These are phyloP conservation scores for Sphaerostilbella broomeana DNA, from an alignment of 2,329 filamentous ascomycete species.

Conservation along the genomic window DNA sequence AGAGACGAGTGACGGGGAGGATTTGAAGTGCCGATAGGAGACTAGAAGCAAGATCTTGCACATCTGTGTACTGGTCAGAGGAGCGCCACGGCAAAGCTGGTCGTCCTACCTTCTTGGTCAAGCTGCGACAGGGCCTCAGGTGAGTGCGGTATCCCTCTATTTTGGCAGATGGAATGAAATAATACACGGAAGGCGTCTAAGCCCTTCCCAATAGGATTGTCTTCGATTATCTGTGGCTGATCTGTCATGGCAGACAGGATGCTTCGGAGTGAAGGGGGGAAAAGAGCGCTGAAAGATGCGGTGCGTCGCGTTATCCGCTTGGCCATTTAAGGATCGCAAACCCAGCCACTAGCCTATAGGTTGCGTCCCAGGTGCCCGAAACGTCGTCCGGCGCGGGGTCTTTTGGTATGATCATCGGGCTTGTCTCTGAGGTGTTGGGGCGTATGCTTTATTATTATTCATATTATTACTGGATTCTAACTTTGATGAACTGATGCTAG, in stretches of 20 bases:
- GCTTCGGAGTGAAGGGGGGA: too few relatives aligned
- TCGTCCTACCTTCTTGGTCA: slow-evolving; percentile 19
- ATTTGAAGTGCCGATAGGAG: slow-evolving; percentile 21
- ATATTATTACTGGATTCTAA: too few relatives aligned
- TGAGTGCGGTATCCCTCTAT: slow-evolving; percentile 14
- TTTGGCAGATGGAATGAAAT: slow-evolving; percentile 21
- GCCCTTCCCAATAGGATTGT: slow-evolving; percentile 24
- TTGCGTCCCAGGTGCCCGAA: too few relatives aligned
- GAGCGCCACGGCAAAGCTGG: not conserved
- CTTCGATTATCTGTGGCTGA: slow-evolving; percentile 21
- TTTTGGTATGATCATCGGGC: too few relatives aligned
- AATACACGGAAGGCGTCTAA: slow-evolving; percentile 22
- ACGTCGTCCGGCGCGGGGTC: too few relatives aligned
- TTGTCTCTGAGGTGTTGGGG: too few relatives aligned
- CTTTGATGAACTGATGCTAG: too few relatives aligned
- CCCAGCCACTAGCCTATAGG: too few relatives aligned
- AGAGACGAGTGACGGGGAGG: slow-evolving; percentile 4
- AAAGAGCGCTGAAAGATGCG: too few relatives aligned
- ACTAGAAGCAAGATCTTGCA: slow-evolving; percentile 19
- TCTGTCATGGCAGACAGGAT: slow-evolving; percentile 18
- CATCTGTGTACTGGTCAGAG: slow-evolving; percentile 19
- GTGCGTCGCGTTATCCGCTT: too few relatives aligned
- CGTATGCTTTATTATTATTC: too few relatives aligned
- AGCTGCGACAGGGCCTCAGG: slow-evolving; percentile 19
- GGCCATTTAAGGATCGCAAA: too few relatives aligned